Evolutionary conservation across 164 flowering plant genomes (phyloP).

Genomic region (Malania oleifera): DNA sequence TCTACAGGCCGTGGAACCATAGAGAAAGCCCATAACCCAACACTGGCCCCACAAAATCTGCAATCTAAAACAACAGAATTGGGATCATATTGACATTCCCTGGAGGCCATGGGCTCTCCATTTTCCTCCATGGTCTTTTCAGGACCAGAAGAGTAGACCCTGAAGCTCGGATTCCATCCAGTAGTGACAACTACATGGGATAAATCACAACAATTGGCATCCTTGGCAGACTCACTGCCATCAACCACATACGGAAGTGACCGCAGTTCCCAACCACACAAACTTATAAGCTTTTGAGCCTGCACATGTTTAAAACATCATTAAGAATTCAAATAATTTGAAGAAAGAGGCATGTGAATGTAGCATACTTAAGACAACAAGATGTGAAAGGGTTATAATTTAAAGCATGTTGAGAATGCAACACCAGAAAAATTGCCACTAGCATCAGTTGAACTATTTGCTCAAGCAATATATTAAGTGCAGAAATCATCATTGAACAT

Average conservation of each 20-base stretch:
- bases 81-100: constrained; percentile 43
- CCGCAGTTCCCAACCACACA: constrained; percentile 95
- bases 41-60: constrained; percentile 81
- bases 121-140: constrained; percentile 23
- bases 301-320: constrained; percentile 28
- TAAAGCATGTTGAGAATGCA: neutral
- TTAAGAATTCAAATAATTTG: neutral
- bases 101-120: constrained; percentile 15
- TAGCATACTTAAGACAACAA: neutral
- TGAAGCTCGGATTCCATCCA: constrained; percentile 22
- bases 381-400: neutral
- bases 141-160: constrained; percentile 17
- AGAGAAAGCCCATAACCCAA: constrained; percentile 84
- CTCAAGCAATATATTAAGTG: neutral
- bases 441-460: neutral
- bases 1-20: constrained; percentile 66
- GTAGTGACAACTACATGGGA: constrained; percentile 17
- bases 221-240: constrained; percentile 30
- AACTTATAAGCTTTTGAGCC: constrained; percentile 80
- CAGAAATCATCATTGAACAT: neutral
- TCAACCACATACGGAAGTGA: constrained; percentile 72
- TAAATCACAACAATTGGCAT: constrained; percentile 15
- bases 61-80: constrained; percentile 81
- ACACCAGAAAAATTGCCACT: neutral
- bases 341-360: neutral